Percentiles rank a stretch among this genome's conserved stretches.
Conservation (phyloP, 306 rosid genomes). For the Acacia crassicarpa region DNA sequence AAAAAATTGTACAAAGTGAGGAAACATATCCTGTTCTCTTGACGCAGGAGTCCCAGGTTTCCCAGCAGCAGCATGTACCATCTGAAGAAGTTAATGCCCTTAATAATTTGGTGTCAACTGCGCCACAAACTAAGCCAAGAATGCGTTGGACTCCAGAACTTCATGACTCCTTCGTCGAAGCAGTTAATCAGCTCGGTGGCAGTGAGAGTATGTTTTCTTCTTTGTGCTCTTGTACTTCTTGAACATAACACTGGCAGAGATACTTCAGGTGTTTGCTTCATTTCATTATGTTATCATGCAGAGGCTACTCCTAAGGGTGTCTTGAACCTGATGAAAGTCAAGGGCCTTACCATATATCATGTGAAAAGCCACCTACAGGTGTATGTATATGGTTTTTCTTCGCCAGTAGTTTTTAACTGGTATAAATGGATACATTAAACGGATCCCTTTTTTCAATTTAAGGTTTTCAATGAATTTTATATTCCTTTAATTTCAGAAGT, state of each 20-base stretch:
- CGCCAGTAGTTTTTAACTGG: not conserved
- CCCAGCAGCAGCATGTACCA: constrained; percentile 35
- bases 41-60: constrained; percentile 41
- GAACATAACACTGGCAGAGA: constrained; percentile 15
- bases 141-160: constrained; percentile 93
- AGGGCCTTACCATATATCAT: constrained; percentile 75
- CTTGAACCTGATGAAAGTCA: constrained; percentile 64
- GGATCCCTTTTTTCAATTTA: not conserved
- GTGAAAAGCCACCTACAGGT: constrained; percentile 90
- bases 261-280: not conserved
- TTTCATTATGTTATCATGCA: constrained; percentile 38
- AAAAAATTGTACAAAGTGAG: constrained; percentile 20
- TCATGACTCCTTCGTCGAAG: constrained; percentile 76
- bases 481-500: constrained; percentile 35
- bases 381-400: constrained; percentile 42
- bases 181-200: constrained; percentile 74
- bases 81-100: constrained; percentile 39
- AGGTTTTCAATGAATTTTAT: not conserved
- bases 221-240: not conserved
- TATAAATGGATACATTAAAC: constrained; percentile 7
- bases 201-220: constrained; percentile 55
- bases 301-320: constrained; percentile 86
- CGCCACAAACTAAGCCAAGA: constrained; percentile 56
- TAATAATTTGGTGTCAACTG: constrained; percentile 35
- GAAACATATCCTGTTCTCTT: constrained; percentile 30